Percentiles rank a stretch among this genome's conserved stretches.
phyloP scores from a whole-genome alignment of 345 rosid species.

The Pistacia atlantica region DNA sequence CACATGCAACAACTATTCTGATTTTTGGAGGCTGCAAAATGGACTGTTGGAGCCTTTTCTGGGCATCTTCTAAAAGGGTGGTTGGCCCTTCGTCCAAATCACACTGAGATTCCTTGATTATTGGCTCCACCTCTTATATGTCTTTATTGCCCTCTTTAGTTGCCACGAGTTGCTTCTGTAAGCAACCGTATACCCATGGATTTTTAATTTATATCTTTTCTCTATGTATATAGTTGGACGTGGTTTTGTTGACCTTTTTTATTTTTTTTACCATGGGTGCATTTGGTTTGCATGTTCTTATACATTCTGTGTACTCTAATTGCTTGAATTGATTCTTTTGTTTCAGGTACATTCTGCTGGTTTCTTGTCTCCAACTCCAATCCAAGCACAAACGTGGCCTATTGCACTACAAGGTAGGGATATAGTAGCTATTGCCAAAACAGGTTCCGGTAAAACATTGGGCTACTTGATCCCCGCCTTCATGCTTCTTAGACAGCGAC shows the following conservation, averaged over 20 bases:
- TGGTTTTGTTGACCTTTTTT: constrained; percentile 1
- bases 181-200: constrained; percentile 61
- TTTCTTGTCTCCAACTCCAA: constrained; percentile 86
- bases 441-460: constrained; percentile 98
- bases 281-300: background rate
- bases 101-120: constrained; percentile 67
- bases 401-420: constrained; percentile 88
- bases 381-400: constrained; percentile 99
- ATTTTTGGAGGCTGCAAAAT: constrained; percentile 89
- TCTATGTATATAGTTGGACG: constrained; percentile 5
- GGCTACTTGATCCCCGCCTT: constrained; percentile 96
- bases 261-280: background rate
- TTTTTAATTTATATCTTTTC: constrained; percentile 25
- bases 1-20: constrained; percentile 61
- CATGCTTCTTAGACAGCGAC: constrained; percentile 69
- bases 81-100: constrained; percentile 75
- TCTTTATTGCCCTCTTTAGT: constrained; percentile 73
- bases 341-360: constrained; percentile 90
- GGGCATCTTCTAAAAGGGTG: constrained; percentile 74
- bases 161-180: constrained; percentile 87
- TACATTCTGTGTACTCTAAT: constrained; percentile 21
- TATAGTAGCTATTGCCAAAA: constrained; percentile 96
- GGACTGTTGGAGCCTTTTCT: constrained; percentile 78
- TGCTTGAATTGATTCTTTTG: constrained; percentile 6
- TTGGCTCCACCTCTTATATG: constrained; percentile 70